Conservation (phyloP, 306 rosid genomes). For the Dryas octopetala region DNA sequence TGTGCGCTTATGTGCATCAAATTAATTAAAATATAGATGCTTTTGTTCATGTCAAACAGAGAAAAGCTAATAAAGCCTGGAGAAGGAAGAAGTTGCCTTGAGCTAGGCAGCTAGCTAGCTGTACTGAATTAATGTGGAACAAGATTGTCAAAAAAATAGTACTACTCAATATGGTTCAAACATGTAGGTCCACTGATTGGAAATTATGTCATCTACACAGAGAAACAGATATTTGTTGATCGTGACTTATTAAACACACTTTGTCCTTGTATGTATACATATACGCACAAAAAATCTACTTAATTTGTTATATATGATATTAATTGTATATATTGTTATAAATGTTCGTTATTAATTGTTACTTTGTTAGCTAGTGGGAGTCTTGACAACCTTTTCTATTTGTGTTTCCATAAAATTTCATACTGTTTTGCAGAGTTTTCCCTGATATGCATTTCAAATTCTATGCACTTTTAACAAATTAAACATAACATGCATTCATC, state of each 20-base stretch:
- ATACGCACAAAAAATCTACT: not conserved
- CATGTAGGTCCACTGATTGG: not conserved
- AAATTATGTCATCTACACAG: not conserved
- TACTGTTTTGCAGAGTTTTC: too few species aligned
- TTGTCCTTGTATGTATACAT: not conserved
- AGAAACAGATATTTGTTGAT: not conserved
- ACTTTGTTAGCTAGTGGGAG: too few species aligned
- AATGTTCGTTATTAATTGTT: too few species aligned
- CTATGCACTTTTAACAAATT: too few species aligned
- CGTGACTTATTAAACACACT: not conserved
- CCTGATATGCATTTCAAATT: too few species aligned
- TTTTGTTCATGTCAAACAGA: not conserved
- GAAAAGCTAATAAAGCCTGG: not conserved
- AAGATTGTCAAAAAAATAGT: not conserved
- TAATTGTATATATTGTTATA: too few species aligned
- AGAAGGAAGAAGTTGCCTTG: not conserved
- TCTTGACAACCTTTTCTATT: too few species aligned
- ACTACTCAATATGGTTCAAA: not conserved
- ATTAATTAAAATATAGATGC: not conserved
- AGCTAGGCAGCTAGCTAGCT: not conserved
- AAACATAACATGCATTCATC: too few species aligned
- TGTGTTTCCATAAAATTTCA: too few species aligned
- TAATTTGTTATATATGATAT: too few species aligned
- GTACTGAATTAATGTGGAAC: not conserved
- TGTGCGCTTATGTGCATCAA: slow-evolving; percentile 10